Percentiles rank a stretch among this genome's conserved stretches.
These are phyloP conservation scores for Elsinoe perseae DNA, from an alignment of 2,329 filamentous ascomycete species.

Conservation along the genomic window DNA sequence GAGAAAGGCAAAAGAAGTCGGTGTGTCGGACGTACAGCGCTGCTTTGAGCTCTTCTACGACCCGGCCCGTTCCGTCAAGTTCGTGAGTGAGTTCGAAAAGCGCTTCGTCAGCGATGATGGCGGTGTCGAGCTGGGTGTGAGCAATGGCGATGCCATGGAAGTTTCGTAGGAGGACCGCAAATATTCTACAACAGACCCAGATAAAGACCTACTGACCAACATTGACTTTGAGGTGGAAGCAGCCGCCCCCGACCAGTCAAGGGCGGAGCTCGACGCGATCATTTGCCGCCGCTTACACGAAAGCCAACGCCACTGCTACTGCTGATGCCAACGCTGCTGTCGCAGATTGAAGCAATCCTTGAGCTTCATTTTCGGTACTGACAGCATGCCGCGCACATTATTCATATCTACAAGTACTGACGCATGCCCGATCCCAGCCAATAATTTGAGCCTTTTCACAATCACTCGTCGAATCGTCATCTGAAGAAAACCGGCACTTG, in stretches of 20 bases:
- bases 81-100: constrained; percentile 84
- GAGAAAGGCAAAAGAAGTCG: constrained; percentile 74
- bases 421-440: too few relatives aligned
- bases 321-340: neutral
- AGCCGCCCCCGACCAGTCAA: neutral
- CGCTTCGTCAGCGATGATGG: constrained; percentile 85
- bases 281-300: neutral
- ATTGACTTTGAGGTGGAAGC: neutral
- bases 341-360: neutral
- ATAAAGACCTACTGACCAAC: neutral
- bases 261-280: neutral
- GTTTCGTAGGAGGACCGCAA: constrained; percentile 36
- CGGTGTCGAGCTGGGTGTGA: constrained; percentile 57
- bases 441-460: too few relatives aligned
- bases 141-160: constrained; percentile 56
- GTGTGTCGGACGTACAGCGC: constrained; percentile 80
- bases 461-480: neutral
- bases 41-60: constrained; percentile 95
- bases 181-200: neutral
- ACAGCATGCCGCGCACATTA: too few relatives aligned
- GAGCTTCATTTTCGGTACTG: neutral
- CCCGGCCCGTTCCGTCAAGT: constrained; percentile 75
- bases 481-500: neutral
- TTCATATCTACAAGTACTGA: too few relatives aligned
- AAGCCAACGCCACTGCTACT: neutral